Conservation (phyloP, 2,329 filamentous ascomycete genomes). For the Pseudogymnoascus sp. region DNA sequence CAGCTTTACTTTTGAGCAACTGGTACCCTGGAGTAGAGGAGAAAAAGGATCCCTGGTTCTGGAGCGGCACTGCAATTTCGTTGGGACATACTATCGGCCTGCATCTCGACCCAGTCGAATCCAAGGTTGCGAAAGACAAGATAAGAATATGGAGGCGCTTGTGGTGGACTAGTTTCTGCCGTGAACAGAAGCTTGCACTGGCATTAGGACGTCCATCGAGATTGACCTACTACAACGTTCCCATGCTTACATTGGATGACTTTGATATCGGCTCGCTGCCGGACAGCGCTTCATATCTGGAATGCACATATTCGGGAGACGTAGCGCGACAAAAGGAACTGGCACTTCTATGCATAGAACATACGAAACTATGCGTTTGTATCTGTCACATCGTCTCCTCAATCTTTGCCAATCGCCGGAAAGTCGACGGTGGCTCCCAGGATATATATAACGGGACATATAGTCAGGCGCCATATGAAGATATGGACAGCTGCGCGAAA, state of each 20-base stretch:
- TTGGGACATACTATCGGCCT: conserved; percentile 83
- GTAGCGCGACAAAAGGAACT: conserved; percentile 64
- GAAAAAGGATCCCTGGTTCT: conserved; percentile 93
- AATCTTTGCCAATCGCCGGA: neutral
- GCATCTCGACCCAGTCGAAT: conserved; percentile 68
- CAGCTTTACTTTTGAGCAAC: conserved; percentile 80
- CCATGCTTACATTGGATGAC: conserved; percentile 72
- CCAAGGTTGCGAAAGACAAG: conserved; percentile 59
- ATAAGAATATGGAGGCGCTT: conserved; percentile 83
- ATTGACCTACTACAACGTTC: conserved; percentile 90
- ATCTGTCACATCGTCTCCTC: conserved; percentile 67
- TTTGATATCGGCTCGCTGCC: conserved; percentile 69
- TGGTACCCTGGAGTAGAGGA: conserved; percentile 94
- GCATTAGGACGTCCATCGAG: conserved; percentile 79
- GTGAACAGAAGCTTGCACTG: conserved; percentile 82
- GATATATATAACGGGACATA: neutral
- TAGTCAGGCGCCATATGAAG: neutral
- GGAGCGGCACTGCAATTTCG: conserved; percentile 90
- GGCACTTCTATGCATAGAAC: conserved; percentile 78
- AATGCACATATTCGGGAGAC: conserved; percentile 63
- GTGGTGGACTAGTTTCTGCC: conserved; percentile 95
- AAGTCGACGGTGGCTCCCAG: neutral
- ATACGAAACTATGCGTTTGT: conserved; percentile 76
- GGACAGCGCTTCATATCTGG: conserved; percentile 56
- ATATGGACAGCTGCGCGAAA: neutral